Conservation (phyloP, 108 stramenopile species). For the Chaetoceros tenuissimus region DNA sequence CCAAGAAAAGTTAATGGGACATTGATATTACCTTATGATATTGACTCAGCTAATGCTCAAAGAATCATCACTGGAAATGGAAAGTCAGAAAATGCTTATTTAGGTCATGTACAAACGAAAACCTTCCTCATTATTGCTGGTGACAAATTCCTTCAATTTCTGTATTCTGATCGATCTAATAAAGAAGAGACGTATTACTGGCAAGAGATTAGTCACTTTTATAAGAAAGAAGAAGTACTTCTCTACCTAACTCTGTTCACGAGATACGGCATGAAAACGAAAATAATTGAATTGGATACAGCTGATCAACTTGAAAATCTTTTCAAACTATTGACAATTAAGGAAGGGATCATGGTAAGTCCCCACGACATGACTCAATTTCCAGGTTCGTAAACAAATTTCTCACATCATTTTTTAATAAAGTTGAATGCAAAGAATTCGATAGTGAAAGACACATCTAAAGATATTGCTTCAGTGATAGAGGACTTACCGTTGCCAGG, state of each 20-base stretch:
- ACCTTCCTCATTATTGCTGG: constrained; percentile 65
- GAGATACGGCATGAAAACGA: constrained; percentile 47
- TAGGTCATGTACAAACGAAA: constrained; percentile 62
- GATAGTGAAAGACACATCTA: neutral
- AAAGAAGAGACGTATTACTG: constrained; percentile 64
- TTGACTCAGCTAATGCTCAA: constrained; percentile 67
- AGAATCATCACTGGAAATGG: constrained; percentile 69
- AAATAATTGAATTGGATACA: constrained; percentile 38
- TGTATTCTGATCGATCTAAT: constrained; percentile 38
- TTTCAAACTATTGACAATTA: constrained; percentile 47
- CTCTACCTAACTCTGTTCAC: constrained; percentile 56
- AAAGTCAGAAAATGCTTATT: constrained; percentile 59
- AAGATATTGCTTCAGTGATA: constrained; percentile 32
- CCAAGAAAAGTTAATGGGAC: constrained; percentile 36
- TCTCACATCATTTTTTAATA: too few relatives aligned
- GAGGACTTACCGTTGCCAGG: neutral
- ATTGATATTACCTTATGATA: constrained; percentile 54
- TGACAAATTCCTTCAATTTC: constrained; percentile 62
- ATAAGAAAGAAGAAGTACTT: constrained; percentile 19
- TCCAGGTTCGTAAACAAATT: too few relatives aligned
- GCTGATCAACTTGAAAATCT: constrained; percentile 24
- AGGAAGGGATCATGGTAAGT: constrained; percentile 44
- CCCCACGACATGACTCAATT: neutral
- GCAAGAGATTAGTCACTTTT: constrained; percentile 72
- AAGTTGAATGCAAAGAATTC: too few relatives aligned